A percentile compares a stretch with the other conserved stretches of the same genome.
Conservation (phyloP, 2,329 filamentous ascomycete genomes). For the Xylaria sp. region DNA sequence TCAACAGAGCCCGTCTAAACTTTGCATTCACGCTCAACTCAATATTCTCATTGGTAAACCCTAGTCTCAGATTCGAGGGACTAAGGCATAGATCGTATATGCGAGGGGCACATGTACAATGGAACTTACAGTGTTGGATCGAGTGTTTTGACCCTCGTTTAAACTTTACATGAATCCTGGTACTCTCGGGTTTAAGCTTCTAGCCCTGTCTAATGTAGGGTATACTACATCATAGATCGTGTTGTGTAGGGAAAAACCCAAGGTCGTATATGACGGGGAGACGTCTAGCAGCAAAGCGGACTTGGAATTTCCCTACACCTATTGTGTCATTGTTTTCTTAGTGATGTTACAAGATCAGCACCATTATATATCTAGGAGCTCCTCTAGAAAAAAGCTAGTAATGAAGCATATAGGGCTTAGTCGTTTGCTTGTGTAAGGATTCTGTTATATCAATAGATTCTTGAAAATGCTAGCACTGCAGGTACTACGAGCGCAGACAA, state of each 20-base stretch:
- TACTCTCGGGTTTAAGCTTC: neutral
- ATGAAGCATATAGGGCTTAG: neutral
- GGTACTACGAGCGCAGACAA: neutral
- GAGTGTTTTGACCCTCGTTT: neutral
- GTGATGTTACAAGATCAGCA: neutral
- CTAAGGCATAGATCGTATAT: neutral
- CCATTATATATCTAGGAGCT: neutral
- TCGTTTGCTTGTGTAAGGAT: neutral
- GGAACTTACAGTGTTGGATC: neutral
- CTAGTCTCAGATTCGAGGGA: neutral
- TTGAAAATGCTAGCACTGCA: constrained; percentile 9
- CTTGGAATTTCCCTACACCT: neutral
- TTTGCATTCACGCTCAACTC: neutral
- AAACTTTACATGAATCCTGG: neutral
- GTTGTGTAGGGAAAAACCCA: neutral
- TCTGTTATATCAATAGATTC: neutral
- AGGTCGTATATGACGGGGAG: neutral
- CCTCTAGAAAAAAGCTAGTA: neutral
- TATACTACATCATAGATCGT: neutral
- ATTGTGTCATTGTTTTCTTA: neutral
- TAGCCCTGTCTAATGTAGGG: neutral
- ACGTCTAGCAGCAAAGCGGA: neutral
- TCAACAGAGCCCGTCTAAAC: neutral
- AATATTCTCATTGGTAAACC: neutral
- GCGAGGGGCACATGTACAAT: neutral